Base-by-base conservation (phyloP, 176 grass and related monocot genomes). In the Alloteropsis semialata region DNA sequence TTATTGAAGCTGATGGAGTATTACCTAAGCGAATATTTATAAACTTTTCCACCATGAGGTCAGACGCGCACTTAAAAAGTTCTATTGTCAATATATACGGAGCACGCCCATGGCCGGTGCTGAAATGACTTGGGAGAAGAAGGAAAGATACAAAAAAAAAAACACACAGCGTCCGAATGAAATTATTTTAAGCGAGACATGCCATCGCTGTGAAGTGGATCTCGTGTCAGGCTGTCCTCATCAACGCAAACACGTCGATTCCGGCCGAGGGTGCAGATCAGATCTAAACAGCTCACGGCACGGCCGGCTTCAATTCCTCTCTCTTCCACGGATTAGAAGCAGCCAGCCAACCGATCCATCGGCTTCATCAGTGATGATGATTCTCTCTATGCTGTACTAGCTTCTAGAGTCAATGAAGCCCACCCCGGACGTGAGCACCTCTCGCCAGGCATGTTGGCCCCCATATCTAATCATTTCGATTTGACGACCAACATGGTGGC, bases 361-460 rank as follows among this genome's bases (percentile, higher is more conserved):
- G n/a, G n/a, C n/a, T 71, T 62, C 39, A 43, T 86, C 42, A 73
- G n/a, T 65, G 53, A 24, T 22, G 57, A 24, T 22, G 57, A n/a
- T n/a, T n/a, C 34, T 54, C 1, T 0, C 19, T 22, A 54, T 4
- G 48, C 10, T 57, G 8, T 66, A 37, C 68, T 22, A 68, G 33
- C 63, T 46, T 71, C 3, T 37, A 71, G 46, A 70, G 59, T 72
- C 86, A 55, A 37, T 83, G 39, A 64, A 72, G 44, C 33, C 28
- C 32, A 72, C 34, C 33, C 28, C 58, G 58, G 65, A 88, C 86
- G 86, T 83, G 86, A 83, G 77, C 65, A 15, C 79, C 72, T 77
- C 79, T 77, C 65, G 74, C 45, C 21, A 64, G 24, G 55, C 65
- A 83, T 82, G 79, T 54, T 43, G 55, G 45, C 3, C 15, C 59